Percentiles rank a stretch among this genome's conserved stretches.
phyloP scores from a whole-genome alignment of 176 grass and related monocot species.

The Zoysia japonica region DNA sequence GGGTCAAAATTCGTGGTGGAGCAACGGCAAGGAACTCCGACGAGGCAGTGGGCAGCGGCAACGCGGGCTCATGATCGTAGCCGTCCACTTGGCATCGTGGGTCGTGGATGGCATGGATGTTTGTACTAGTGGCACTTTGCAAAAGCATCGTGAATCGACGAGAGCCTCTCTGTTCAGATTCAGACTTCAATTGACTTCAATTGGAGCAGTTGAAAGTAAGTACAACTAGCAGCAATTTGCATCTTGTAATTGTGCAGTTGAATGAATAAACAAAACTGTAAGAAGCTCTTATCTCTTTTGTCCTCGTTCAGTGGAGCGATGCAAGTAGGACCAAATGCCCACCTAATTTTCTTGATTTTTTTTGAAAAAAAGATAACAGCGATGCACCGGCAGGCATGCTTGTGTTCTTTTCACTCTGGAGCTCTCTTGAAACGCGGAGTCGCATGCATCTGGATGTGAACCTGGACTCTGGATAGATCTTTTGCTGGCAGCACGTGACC shows the following conservation, averaged over 20 bases:
- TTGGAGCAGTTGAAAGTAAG: constrained; percentile 1
- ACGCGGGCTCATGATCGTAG: not conserved
- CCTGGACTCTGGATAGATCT: too few relatives aligned
- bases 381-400: too few relatives aligned
- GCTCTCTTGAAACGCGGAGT: too few relatives aligned
- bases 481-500: too few relatives aligned
- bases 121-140: not conserved
- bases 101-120: constrained; percentile 28
- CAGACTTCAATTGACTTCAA: too few relatives aligned
- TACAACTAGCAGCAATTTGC: constrained; percentile 31
- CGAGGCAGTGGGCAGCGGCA: constrained; percentile 7
- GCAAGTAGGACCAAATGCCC: not conserved
- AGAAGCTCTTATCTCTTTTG: not conserved
- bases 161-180: too few relatives aligned
- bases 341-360: not conserved
- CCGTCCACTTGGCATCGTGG: constrained; percentile 24
- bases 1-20: not conserved
- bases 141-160: not conserved
- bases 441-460: too few relatives aligned
- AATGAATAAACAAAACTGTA: constrained; percentile 32
- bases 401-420: too few relatives aligned
- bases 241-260: constrained; percentile 38
- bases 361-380: too few relatives aligned
- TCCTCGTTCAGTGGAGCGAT: not conserved
- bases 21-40: constrained; percentile 10